Conservation (phyloP, 495 filamentous ascomycete species). For the Coniosporium apollinis region DNA sequence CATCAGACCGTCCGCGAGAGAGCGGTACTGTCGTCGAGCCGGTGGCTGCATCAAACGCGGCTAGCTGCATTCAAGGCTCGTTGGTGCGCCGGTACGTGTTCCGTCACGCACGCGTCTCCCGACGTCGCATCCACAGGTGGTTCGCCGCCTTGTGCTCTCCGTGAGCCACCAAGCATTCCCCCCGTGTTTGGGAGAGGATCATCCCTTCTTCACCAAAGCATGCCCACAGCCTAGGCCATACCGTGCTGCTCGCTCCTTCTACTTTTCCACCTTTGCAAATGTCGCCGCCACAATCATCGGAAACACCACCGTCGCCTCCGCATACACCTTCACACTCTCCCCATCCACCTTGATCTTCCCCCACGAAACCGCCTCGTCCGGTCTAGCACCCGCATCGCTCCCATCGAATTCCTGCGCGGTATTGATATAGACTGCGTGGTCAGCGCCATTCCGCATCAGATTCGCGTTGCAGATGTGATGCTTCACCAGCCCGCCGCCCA, state of each 20-base stretch:
- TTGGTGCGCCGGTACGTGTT: too few species aligned
- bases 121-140: too few species aligned
- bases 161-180: too few species aligned
- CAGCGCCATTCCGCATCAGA: conserved; percentile 91
- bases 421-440: conserved; percentile 92
- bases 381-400: conserved; percentile 85
- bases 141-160: too few species aligned
- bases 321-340: conserved; percentile 81
- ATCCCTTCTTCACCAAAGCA: neutral
- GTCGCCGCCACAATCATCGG: conserved; percentile 90
- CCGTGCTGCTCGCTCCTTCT: too few species aligned
- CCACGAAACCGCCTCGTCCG: conserved; percentile 96
- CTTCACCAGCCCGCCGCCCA: conserved; percentile 86
- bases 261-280: conserved; percentile 49
- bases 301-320: conserved; percentile 83
- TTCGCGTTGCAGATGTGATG: conserved; percentile 97
- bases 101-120: too few species aligned
- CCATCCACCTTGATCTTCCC: conserved; percentile 87
- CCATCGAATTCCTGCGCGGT: conserved; percentile 95
- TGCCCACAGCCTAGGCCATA: too few species aligned
- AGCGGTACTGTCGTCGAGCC: too few species aligned
- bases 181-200: too few species aligned
- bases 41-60: too few species aligned
- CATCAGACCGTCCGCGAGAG: too few species aligned
- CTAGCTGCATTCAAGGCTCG: too few species aligned